These are phyloP conservation scores for Coemansia sp. DNA, from an alignment of 192 early-diverging fungal species.

Conservation along the genomic window DNA sequence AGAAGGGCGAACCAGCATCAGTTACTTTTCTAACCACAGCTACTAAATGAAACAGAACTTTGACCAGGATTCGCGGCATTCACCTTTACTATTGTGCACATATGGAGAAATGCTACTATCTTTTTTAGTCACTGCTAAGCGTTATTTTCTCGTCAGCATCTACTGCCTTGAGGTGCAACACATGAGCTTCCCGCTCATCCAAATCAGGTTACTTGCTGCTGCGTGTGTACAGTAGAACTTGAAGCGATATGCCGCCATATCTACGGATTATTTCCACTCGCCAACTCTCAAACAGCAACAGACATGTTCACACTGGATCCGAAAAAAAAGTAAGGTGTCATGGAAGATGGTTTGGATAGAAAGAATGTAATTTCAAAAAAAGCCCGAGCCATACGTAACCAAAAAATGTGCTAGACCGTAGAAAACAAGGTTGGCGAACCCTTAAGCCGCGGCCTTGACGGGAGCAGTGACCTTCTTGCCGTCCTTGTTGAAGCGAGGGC, in stretches of 20 bases:
- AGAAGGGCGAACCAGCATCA: too few species aligned
- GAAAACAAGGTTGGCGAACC: conserved; percentile 1
- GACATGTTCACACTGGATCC: neutral
- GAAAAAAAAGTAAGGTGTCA: neutral
- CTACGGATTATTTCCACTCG: too few species aligned
- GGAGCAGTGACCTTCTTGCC: conserved; percentile 58
- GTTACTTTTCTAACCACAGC: too few species aligned
- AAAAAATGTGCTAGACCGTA: conserved; percentile 9
- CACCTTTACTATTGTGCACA: neutral
- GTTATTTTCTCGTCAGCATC: neutral
- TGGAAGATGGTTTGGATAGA: conserved; percentile 4
- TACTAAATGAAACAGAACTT: too few species aligned
- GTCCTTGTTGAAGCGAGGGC: conserved; percentile 76
- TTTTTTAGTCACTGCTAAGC: neutral
- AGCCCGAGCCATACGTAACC: neutral
- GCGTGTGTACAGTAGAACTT: neutral
- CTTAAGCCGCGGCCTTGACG: conserved; percentile 41
- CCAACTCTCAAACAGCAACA: too few species aligned
- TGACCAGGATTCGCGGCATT: neutral
- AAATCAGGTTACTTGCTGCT: neutral
- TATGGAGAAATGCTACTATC: neutral
- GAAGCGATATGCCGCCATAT: too few species aligned
- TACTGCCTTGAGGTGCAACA: too few species aligned
- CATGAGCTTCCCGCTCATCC: too few species aligned
- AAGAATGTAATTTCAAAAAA: conserved; percentile 6